phyloP scores from a whole-genome alignment of 352 stramenopile genomes.

The Pythium apleroticum region DNA sequence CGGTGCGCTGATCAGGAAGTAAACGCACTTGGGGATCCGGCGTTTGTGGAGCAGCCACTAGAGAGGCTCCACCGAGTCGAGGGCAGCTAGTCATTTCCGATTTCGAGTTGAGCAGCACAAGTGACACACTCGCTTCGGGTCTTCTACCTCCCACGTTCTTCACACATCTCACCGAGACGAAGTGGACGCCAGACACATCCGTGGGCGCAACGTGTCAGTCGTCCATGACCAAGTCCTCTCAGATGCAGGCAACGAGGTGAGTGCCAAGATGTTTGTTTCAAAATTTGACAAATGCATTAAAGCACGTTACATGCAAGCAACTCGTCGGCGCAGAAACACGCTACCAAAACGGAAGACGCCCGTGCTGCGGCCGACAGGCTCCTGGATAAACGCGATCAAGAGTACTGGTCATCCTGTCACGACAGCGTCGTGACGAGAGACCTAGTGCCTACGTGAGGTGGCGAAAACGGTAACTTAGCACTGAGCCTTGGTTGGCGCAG shows the following conservation, averaged over 20 bases:
- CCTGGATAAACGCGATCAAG: not conserved
- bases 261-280: not conserved
- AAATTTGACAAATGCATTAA: slow-evolving; percentile 4
- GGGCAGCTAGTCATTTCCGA: not conserved
- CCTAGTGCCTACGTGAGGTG: not conserved
- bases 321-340: not conserved
- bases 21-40: not conserved
- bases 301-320: not conserved
- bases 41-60: not conserved
- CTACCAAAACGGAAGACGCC: not conserved
- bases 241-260: not conserved
- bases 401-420: not conserved
- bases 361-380: not conserved
- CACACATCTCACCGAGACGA: no score
- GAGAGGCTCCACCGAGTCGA: not conserved
- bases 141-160: no score
- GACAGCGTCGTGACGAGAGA: not conserved
- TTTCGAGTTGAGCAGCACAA: not conserved
- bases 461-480: slow-evolving; percentile 1
- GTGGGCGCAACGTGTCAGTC: no score
- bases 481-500: slow-evolving; percentile 2
- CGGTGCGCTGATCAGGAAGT: not conserved
- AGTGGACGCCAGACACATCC: no score
- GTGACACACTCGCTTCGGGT: not conserved
- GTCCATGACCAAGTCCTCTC: no score